These are phyloP conservation scores for Ophiocordyceps sinensis DNA, from an alignment of 2,329 filamentous ascomycete genomes.

Conservation along the genomic window DNA sequence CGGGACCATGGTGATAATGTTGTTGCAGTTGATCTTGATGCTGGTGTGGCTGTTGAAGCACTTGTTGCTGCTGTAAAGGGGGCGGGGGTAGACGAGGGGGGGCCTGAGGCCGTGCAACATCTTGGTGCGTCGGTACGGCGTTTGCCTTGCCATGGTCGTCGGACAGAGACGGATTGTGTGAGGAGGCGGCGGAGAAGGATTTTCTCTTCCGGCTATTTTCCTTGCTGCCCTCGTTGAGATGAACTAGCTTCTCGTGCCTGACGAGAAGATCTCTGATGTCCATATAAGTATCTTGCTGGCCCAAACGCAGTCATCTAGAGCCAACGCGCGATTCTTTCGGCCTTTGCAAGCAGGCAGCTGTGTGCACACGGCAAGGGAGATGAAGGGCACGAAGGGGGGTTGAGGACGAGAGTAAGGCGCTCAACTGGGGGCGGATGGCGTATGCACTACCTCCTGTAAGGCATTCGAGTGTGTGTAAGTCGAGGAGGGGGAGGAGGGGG, in stretches of 20 bases:
- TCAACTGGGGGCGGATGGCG: neutral
- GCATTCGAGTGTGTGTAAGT: neutral
- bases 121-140: neutral
- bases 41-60: conserved; percentile 6
- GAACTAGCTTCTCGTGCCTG: conserved; percentile 49
- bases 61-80: conserved; percentile 3
- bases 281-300: conserved; percentile 32
- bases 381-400: neutral
- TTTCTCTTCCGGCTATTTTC: conserved; percentile 37
- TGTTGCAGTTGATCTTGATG: conserved; percentile 4
- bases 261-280: conserved; percentile 50
- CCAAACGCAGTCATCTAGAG: neutral
- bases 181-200: conserved; percentile 27
- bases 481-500: neutral
- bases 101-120: neutral
- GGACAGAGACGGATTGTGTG: conserved; percentile 30
- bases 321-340: neutral
- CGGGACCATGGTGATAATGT: conserved; percentile 26
- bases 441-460: neutral
- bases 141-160: conserved; percentile 21
- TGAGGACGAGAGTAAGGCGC: neutral
- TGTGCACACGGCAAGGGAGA: too few relatives aligned
- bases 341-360: neutral
- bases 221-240: conserved; percentile 45
- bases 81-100: conserved; percentile 1